Base-by-base conservation (phyloP, 2,329 filamentous ascomycete species). In the Teratosphaeria nubilosa region DNA sequence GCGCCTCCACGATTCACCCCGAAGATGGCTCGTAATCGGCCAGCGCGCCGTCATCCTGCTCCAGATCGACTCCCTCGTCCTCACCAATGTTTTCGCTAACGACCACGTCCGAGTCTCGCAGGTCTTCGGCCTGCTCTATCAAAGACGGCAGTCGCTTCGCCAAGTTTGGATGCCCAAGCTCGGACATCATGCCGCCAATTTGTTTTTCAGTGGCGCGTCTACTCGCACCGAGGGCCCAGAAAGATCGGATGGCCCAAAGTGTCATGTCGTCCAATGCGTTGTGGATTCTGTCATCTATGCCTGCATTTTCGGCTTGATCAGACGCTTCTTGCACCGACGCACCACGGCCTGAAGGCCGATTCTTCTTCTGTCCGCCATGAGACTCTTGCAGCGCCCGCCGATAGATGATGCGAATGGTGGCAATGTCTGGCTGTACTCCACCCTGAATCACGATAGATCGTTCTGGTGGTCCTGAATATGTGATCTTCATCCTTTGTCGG, bases 371-470 rank as follows among this genome's bases (percentile, higher is more conserved):
- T 27, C 37, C 22, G 45, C 58, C 30, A 41, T 54, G 50, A 5
- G 60, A 24, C 54, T 67, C 65, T 24, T 62, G 57, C 3, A 68
- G 52, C 11, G 66, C 64, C 27, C 59, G 58, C 14, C 60, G 58
- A 13, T 67, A 54, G 22, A 69, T 62, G 20, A 66, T 65, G 32
- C 63, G 57, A 20, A 70, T 60, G 1, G 66, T 69, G 11, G 56
- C 45, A 20, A 58, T 37, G 41, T 66, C 60, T 1, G 67, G 67
- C 20, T 53, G 51, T 31, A 68, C 11, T 6, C 62, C 62, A 14
- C 63, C 68, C 48, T 67, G 66, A 7, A 65, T 48, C 3, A 64
- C 61, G 27, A 64, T 20, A 16, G 59, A 50, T 6, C 54, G 41
- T 7, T 51, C 37, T 3, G 25, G 14, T 11, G 37, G 20, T n/a